Evolutionary conservation across 805 yeast species (phyloP).

Genomic region (Candida nonsorbophila): DNA sequence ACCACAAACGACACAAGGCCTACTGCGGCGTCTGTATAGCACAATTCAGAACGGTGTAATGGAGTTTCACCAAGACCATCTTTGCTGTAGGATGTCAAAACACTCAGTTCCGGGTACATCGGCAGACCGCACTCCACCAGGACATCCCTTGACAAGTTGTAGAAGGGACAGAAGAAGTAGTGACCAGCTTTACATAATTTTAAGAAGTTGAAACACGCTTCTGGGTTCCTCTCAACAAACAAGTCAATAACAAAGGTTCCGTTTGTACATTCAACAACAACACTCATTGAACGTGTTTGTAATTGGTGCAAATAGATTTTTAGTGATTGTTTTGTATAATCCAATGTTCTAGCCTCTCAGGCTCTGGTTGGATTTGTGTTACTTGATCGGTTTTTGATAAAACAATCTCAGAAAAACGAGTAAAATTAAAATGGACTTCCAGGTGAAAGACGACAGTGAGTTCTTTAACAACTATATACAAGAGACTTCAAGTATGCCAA

Average conservation of each 20-base stretch:
- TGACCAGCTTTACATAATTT: slow-evolving; percentile 49
- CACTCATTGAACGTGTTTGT: slow-evolving; percentile 32
- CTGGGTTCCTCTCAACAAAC: slow-evolving; percentile 24
- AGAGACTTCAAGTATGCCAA: too few relatives aligned
- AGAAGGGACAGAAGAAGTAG: slow-evolving; percentile 49
- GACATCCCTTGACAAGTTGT: slow-evolving; percentile 34
- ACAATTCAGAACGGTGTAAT: slow-evolving; percentile 2
- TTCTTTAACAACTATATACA: too few relatives aligned
- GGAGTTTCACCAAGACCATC: slow-evolving; percentile 8
- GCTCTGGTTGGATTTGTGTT: too few relatives aligned
- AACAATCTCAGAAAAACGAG: too few relatives aligned
- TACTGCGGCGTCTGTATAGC: background rate
- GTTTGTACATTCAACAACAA: slow-evolving; percentile 28
- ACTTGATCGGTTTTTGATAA: too few relatives aligned
- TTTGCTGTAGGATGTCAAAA: too few relatives aligned
- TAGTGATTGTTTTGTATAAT: too few relatives aligned
- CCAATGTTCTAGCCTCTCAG: too few relatives aligned
- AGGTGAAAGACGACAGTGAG: too few relatives aligned
- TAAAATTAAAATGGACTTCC: too few relatives aligned
- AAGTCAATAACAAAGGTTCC: slow-evolving; percentile 51
- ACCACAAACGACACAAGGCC: slow-evolving; percentile 6
- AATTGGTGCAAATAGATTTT: too few relatives aligned
- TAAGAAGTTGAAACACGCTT: slow-evolving; percentile 42
- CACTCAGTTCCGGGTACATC: slow-evolving; percentile 34
- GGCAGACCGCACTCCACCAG: slow-evolving; percentile 47